Evolutionary conservation across 192 early-diverging fungal species (phyloP), one percentile per base, ranked within the genome.

Genomic region (Oehlia diaphana): DNA sequence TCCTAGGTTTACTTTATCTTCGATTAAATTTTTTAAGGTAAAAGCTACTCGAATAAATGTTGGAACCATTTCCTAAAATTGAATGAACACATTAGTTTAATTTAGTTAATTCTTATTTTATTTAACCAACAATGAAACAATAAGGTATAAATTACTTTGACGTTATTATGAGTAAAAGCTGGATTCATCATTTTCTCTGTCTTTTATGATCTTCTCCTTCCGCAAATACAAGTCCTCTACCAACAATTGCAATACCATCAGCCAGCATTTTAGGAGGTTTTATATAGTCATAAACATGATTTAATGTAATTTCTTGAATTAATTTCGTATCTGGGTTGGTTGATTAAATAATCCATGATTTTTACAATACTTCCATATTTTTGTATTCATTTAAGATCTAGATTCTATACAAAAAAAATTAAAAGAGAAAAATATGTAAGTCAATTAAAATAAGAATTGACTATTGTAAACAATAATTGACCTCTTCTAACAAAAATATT

Each of bases 181-280:
- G 90, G 90, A 76, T 89, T 88, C 12, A 91, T 63, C 87, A 90
- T 84, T 71, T 89, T 50, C 90, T 83, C 58, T 91, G 89, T 33
- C 81, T 78, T 53, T 68, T 73, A 76, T 91, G 90, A 5, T 37
- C 85, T 58, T 81, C 82, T 0, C 89, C 89, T 72, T 91, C 90
- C 3, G 86, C 83, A 12, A 91, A 77, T 42, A 90, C 62, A 9
- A 91, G 61, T 8, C 89, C 89, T 35, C 82, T 64, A 21, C 90
- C 89, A n/a, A 87, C 42, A 16, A 89, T 73, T 63, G 72, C 61
- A 3, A 79, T 37, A 4, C 35, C 35, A 37, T 37, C 35, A 73
- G 23, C 89, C 21, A 37, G 50, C 14, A 72, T 75, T 6, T 66
- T 49, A 9, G 62, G 37, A 14, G 87, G 72, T 50, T 87, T 90